phyloP scores from a whole-genome alignment of 306 rosid species.

The Castanospermum australe region DNA sequence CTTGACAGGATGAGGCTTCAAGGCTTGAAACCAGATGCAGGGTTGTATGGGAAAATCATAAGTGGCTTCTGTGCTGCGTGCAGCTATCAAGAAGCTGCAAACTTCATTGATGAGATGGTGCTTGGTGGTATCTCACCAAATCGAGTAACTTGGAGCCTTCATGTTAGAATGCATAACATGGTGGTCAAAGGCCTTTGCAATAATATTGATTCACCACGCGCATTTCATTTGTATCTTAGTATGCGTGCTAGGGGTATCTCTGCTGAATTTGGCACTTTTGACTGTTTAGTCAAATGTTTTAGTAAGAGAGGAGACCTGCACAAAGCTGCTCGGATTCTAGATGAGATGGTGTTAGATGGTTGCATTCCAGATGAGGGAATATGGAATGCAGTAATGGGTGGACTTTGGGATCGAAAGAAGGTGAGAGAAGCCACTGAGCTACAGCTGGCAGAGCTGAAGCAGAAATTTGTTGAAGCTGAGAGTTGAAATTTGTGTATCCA shows the following conservation, averaged over 20 bases:
- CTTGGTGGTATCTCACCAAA: conserved; percentile 65
- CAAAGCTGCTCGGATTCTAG: conserved; percentile 69
- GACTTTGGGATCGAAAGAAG: conserved; percentile 70
- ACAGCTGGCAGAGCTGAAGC: conserved; percentile 53
- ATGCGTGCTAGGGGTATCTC: conserved; percentile 76
- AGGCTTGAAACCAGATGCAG: conserved; percentile 85
- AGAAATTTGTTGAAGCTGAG: conserved; percentile 35
- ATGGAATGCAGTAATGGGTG: conserved; percentile 63
- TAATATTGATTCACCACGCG: conserved; percentile 47
- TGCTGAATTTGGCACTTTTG: conserved; percentile 50
- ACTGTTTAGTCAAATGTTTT: conserved; percentile 51
- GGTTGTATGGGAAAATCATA: conserved; percentile 71
- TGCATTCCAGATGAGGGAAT: conserved; percentile 64
- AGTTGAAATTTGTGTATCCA: conserved; percentile 22
- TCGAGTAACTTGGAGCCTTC: conserved; percentile 77
- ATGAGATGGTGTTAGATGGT: conserved; percentile 80
- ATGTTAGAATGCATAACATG: conserved; percentile 65
- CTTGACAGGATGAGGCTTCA: conserved; percentile 94
- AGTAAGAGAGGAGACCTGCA: conserved; percentile 66
- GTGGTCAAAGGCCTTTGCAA: conserved; percentile 74
- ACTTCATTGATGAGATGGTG: conserved; percentile 90
- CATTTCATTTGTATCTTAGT: conserved; percentile 77
- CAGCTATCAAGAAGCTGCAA: conserved; percentile 79
- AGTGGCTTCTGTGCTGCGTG: conserved; percentile 55
- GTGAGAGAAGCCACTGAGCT: conserved; percentile 64